phyloP scores from a whole-genome alignment of 2,329 filamentous ascomycete genomes.

The Diaporthe sp. region DNA sequence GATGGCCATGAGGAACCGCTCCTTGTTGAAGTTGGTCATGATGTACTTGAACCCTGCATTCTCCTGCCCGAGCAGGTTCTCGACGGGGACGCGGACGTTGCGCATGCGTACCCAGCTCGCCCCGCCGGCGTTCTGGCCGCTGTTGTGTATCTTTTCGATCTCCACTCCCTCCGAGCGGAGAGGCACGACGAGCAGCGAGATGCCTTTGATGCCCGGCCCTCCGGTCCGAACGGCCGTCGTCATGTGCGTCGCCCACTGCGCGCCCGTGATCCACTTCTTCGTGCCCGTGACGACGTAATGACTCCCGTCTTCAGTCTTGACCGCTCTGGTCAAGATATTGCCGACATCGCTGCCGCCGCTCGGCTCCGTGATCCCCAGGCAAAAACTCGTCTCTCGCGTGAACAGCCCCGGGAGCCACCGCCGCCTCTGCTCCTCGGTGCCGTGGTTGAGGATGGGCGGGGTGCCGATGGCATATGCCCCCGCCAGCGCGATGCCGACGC shows the following conservation, averaged over 20 bases:
- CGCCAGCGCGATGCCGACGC: constrained; percentile 67
- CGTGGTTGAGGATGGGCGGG: constrained; percentile 47
- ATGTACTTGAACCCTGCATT: constrained; percentile 63
- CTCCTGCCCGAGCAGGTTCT: constrained; percentile 66
- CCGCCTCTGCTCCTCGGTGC: constrained; percentile 47
- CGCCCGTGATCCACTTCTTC: constrained; percentile 78
- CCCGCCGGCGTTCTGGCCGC: constrained; percentile 75
- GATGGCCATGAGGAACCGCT: constrained; percentile 69
- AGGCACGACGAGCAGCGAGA: constrained; percentile 70
- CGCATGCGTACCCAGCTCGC: constrained; percentile 69
- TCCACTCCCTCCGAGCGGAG: constrained; percentile 48
- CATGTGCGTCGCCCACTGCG: constrained; percentile 72
- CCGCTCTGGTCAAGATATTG: constrained; percentile 71
- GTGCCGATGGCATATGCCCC: constrained; percentile 68
- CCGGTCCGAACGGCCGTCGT: constrained; percentile 74
- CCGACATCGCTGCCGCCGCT: constrained; percentile 73
- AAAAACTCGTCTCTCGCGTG: constrained; percentile 58
- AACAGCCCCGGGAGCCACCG: constrained; percentile 60
- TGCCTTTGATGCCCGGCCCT: constrained; percentile 63
- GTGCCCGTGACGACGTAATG: constrained; percentile 72
- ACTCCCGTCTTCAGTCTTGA: constrained; percentile 55
- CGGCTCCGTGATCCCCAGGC: constrained; percentile 49
- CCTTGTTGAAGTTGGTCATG: constrained; percentile 65
- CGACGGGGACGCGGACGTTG: constrained; percentile 64
- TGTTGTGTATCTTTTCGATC: constrained; percentile 67